These are phyloP conservation scores for Aspergillus cristatus DNA, from an alignment of 495 filamentous ascomycete species.

Conservation along the genomic window DNA sequence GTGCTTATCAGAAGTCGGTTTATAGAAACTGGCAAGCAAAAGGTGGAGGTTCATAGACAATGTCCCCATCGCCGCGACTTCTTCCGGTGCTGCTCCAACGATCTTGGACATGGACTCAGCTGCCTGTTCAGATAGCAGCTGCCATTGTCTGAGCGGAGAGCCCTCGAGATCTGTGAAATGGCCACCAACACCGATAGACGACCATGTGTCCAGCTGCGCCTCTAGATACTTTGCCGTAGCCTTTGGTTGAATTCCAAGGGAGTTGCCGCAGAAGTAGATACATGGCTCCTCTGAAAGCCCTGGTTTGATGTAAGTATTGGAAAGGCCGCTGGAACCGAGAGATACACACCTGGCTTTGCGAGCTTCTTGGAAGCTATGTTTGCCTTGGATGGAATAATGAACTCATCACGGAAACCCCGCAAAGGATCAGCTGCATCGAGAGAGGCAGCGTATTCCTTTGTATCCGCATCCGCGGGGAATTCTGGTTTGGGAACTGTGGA, in stretches of 20 bases:
- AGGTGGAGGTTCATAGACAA: slow-evolving; percentile 87
- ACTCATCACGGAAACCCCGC: slow-evolving; percentile 58
- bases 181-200: slow-evolving; percentile 78
- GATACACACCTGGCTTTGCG: slow-evolving; percentile 32
- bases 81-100: slow-evolving; percentile 65
- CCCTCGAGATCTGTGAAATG: slow-evolving; percentile 77
- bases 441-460: slow-evolving; percentile 48
- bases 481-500: slow-evolving; percentile 18
- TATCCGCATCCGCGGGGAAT: slow-evolving; percentile 27
- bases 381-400: slow-evolving; percentile 73
- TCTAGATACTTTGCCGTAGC: slow-evolving; percentile 60
- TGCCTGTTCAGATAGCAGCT: slow-evolving; percentile 64
- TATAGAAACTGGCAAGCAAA: slow-evolving; percentile 85
- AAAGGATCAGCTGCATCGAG: slow-evolving; percentile 65
- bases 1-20: slow-evolving; percentile 58
- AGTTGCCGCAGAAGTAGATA: slow-evolving; percentile 93
- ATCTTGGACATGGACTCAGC: slow-evolving; percentile 67
- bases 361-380: slow-evolving; percentile 64
- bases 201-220: slow-evolving; percentile 79
- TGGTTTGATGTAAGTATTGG: slow-evolving; percentile 13
- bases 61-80: slow-evolving; percentile 90
- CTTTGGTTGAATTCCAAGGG: slow-evolving; percentile 82
- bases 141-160: slow-evolving; percentile 68
- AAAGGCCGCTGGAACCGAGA: not conserved
- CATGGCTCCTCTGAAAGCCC: slow-evolving; percentile 38